Evolutionary conservation across 1,284 basidiomycete genomes (phyloP).

Genomic region (Takashimella koratensis): DNA sequence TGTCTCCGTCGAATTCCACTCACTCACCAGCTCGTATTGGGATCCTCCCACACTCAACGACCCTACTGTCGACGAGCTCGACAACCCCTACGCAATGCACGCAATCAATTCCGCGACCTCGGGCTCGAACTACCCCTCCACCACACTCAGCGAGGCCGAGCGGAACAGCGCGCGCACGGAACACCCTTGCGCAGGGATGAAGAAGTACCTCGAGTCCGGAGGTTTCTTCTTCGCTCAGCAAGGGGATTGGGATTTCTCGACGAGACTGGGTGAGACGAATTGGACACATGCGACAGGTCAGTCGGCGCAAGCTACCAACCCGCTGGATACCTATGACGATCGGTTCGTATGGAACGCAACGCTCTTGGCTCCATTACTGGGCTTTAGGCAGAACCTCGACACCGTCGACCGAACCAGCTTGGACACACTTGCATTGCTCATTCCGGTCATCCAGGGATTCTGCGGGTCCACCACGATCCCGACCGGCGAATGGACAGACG

Average conservation of each 20-base stretch:
- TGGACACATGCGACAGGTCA: conserved; percentile 50
- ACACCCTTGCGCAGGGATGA: conserved; percentile 84
- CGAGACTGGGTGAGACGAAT: conserved; percentile 64
- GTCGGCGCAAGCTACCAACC: conserved; percentile 35
- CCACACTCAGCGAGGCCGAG: conserved; percentile 51
- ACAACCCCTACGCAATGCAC: conserved; percentile 21
- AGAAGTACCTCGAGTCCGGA: conserved; percentile 85
- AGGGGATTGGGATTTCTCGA: conserved; percentile 83
- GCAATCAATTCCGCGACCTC: neutral
- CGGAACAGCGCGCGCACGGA: conserved; percentile 56
- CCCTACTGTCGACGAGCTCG: conserved; percentile 6
- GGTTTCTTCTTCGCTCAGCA: conserved; percentile 88
- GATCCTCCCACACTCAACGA: conserved; percentile 39
- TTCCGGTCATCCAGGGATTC: conserved; percentile 92
- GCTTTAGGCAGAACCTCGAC: conserved; percentile 35
- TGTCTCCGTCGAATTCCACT: conserved; percentile 51
- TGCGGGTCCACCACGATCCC: conserved; percentile 55
- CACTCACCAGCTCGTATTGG: conserved; percentile 49
- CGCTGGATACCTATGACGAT: conserved; percentile 67
- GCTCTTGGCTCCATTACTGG: conserved; percentile 42
- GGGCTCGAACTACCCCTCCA: conserved; percentile 29
- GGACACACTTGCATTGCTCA: conserved; percentile 45
- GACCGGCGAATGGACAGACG: conserved; percentile 54
- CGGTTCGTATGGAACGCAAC: conserved; percentile 57
- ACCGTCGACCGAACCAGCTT: conserved; percentile 49